These are phyloP conservation scores for Panicum virgatum DNA, from an alignment of 202 grass and related monocot species.

Conservation along the genomic window DNA sequence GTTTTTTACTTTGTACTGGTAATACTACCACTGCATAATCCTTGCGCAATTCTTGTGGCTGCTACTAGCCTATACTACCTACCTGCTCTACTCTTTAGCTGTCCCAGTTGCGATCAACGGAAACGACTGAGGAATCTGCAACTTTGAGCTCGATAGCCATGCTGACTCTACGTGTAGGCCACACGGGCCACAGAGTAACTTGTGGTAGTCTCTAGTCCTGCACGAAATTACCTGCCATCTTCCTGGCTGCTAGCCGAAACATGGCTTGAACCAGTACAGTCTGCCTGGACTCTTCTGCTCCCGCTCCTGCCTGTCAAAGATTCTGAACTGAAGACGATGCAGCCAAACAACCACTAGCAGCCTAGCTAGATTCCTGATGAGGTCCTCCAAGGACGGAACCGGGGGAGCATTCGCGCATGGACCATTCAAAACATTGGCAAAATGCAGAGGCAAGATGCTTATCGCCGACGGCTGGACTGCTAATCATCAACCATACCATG, in stretches of 20 bases:
- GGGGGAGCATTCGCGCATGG: neutral
- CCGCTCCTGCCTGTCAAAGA: neutral
- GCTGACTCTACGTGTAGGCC: conserved; percentile 6
- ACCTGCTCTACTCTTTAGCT: neutral
- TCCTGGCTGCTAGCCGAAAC: neutral
- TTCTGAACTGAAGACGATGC: neutral
- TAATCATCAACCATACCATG: neutral
- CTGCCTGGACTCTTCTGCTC: neutral
- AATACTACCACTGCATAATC: neutral
- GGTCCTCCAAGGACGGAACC: neutral
- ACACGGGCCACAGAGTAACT: neutral
- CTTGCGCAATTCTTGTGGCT: neutral
- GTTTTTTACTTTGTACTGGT: neutral
- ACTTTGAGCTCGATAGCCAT: neutral
- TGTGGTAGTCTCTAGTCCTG: neutral
- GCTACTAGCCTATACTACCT: too few relatives aligned
- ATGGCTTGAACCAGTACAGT: neutral
- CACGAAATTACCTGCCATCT: neutral
- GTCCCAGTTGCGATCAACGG: neutral
- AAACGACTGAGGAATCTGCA: neutral
- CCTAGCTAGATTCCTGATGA: conserved; percentile 6
- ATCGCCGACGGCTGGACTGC: neutral
- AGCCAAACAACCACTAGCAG: neutral
- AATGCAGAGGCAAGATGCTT: neutral
- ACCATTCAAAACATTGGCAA: neutral